Evolutionary conservation across 1,284 basidiomycete species (phyloP).

Genomic region (Sphagnurus paluster): DNA sequence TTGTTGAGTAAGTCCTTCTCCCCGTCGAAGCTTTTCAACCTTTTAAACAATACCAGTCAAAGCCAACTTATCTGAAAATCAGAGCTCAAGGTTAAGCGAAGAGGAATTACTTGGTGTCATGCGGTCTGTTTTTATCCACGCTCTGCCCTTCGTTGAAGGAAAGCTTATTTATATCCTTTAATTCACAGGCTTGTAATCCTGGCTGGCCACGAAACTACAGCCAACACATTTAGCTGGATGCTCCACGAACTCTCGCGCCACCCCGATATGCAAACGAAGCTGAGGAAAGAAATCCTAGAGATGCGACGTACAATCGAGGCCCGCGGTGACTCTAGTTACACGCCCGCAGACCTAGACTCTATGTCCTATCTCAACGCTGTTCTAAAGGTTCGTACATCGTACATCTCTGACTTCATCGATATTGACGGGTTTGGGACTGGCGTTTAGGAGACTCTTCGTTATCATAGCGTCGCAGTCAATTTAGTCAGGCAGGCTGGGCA

Average conservation of each 20-base stretch:
- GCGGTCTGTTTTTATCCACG: too few species aligned
- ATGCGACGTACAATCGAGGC: slow-evolving; percentile 35
- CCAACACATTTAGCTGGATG: slow-evolving; percentile 36
- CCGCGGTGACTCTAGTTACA: slow-evolving; percentile 42
- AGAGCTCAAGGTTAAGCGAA: slow-evolving; percentile 43
- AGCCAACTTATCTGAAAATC: slow-evolving; percentile 50
- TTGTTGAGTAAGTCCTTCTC: slow-evolving; percentile 23
- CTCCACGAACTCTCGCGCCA: slow-evolving; percentile 46
- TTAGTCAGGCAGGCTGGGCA: slow-evolving; percentile 33
- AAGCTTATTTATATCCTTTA: too few species aligned
- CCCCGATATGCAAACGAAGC: slow-evolving; percentile 43
- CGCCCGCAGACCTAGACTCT: slow-evolving; percentile 44
- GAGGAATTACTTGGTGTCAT: slow-evolving; percentile 58
- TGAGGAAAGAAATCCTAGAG: slow-evolving; percentile 48
- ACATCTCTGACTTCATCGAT: not conserved
- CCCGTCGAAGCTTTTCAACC: not conserved
- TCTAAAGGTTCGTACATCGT: slow-evolving; percentile 43
- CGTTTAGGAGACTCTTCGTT: slow-evolving; percentile 40
- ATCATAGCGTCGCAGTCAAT: slow-evolving; percentile 34
- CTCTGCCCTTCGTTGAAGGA: too few species aligned
- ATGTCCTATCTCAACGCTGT: slow-evolving; percentile 54
- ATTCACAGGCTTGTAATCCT: slow-evolving; percentile 31
- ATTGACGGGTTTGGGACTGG: not conserved
- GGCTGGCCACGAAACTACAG: slow-evolving; percentile 55
- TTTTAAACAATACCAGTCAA: slow-evolving; percentile 36